Evolutionary conservation across 2,329 filamentous ascomycete species (phyloP).

Genomic region (Pseudopithomyces maydicus): DNA sequence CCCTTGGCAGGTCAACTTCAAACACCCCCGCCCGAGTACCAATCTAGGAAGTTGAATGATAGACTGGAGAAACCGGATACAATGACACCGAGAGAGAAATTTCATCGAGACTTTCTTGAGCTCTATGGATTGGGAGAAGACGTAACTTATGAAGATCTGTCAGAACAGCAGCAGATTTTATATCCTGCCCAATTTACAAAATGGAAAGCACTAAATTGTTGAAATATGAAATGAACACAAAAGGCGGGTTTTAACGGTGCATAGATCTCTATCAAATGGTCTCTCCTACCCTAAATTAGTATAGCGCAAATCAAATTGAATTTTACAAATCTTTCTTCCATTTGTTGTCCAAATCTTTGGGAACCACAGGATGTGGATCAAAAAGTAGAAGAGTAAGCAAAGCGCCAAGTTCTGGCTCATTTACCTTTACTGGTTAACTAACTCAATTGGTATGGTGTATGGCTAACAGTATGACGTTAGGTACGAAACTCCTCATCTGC

Average conservation of each 20-base stretch:
- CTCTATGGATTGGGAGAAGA: neutral
- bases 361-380: neutral
- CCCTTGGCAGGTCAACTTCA: neutral
- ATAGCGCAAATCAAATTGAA: neutral
- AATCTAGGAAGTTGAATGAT: neutral
- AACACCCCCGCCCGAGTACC: neutral
- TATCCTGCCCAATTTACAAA: neutral
- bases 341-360: neutral
- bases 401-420: neutral
- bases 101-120: neutral
- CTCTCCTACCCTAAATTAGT: neutral
- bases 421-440: neutral
- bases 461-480: neutral
- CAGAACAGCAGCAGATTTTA: neutral
- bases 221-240: neutral
- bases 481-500: neutral
- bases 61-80: neutral
- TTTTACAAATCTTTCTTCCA: neutral
- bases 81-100: neutral
- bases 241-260: neutral
- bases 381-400: neutral
- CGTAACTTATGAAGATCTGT: neutral
- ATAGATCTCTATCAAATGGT: neutral
- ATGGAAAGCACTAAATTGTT: neutral
- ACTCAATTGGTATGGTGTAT: neutral